Base-by-base conservation (phyloP, 148 eudicot genomes). In the Tetragonia tetragonoides region DNA sequence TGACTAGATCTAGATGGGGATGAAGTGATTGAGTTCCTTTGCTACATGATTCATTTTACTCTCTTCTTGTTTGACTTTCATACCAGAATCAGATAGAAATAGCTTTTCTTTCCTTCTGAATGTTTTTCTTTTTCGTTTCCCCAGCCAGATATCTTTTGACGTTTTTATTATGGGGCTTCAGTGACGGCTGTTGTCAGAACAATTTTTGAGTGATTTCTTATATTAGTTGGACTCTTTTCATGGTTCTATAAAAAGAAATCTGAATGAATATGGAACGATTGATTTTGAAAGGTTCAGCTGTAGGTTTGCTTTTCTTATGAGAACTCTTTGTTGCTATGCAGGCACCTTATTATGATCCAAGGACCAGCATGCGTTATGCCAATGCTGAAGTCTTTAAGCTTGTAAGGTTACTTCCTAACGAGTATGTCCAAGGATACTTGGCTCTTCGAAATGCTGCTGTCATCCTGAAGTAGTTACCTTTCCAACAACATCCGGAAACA, bases 331-430 rank as follows among this genome's bases (percentile, higher is more conserved):
- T 47, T 59, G 78, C 20, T 21, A 6, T 81, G 84, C 83, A 93
- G 99, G 97, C 99, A 73, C 99, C 90, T 56, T 95, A 95, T 70
- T n/a, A 60, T 70, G 99, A 93, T 87, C 97, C 98, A 61, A 90
- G 99, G 86, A 95, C 99, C 63, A 90, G 86, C 74, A 89, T 95
- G 73, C 94, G 97, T 9, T 95, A 91, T 79, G 97, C 99, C 44
- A 93, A 88, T 80, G 72, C 95, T 47, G 97, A 90, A 72, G 95
- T 91, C 38, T 95, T 95, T 81, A 95, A 91, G 87, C 79, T 76
- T 18, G 78, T 91, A 81, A 90, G 99, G 39, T 87, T 97, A 41
- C 95, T 95, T 81, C 97, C 97, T 20, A 89, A 90, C 23, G 93
- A 95, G 57, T 90, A 91, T 83, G 99, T 93, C 53, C 97, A 95